A percentile compares a stretch with the other conserved stretches of the same genome.
phyloP scores from a whole-genome alignment of 1,284 basidiomycete species.

The Caloboletus inedulis region DNA sequence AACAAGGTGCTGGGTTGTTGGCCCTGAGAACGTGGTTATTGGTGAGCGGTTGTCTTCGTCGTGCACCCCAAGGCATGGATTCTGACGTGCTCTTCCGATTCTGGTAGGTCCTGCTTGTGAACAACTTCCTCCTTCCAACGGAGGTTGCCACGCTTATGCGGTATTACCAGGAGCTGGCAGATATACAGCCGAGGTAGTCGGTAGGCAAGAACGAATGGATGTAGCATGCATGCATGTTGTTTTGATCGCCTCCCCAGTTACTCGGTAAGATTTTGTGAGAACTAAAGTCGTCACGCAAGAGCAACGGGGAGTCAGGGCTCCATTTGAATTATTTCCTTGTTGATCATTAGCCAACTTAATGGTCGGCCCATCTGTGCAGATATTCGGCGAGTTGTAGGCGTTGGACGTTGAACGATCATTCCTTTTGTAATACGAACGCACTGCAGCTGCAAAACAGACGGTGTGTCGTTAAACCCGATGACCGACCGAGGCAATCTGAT shows the following conservation, averaged over 20 bases:
- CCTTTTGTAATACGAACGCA: too few species aligned
- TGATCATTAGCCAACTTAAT: too few species aligned
- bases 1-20: conserved; percentile 62
- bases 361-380: too few species aligned
- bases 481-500: too few species aligned
- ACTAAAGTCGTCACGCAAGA: background rate
- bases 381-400: too few species aligned
- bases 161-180: conserved; percentile 45
- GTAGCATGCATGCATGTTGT: background rate
- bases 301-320: background rate
- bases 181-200: conserved; percentile 36
- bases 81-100: background rate
- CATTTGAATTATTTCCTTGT: background rate
- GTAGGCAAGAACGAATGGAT: background rate
- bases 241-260: background rate
- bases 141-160: conserved; percentile 45
- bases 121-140: conserved; percentile 43
- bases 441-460: too few species aligned
- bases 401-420: too few species aligned
- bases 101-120: conserved; percentile 44
- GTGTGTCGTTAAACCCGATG: too few species aligned
- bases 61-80: background rate
- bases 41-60: conserved; percentile 36
- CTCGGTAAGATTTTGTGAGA: background rate
- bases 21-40: conserved; percentile 61